A percentile compares a stretch with the other conserved stretches of the same genome.
Conservation (phyloP, 257 asterid genomes). For the Solanum dulcamara region DNA sequence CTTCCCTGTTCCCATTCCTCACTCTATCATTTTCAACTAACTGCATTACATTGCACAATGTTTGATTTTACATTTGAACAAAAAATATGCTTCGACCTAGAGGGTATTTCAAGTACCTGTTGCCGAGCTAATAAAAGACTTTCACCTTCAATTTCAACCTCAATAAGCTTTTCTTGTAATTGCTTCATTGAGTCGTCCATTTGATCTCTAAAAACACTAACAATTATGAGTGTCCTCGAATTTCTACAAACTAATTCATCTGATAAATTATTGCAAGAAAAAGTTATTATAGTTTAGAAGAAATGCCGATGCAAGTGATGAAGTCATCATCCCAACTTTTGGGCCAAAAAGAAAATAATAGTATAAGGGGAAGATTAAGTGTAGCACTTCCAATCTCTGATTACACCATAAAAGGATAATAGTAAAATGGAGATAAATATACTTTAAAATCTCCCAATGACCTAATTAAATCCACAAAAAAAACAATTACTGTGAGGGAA, state of each 20-base stretch:
- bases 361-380: not conserved
- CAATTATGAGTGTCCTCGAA: not conserved
- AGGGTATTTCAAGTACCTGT: slow-evolving; percentile 34
- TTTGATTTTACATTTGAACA: not conserved
- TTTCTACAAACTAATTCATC: not conserved
- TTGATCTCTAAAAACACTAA: not conserved
- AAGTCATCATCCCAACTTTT: not conserved
- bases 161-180: slow-evolving; percentile 39
- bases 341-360: not conserved
- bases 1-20: slow-evolving; percentile 85
- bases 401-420: not conserved
- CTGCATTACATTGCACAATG: slow-evolving; percentile 28
- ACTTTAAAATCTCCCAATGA: not conserved
- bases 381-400: not conserved
- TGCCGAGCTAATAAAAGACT: slow-evolving; percentile 62
- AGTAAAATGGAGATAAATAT: not conserved
- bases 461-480: not conserved
- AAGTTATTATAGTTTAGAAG: not conserved
- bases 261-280: not conserved
- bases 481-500: not conserved
- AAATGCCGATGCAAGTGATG: not conserved
- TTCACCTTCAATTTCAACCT: slow-evolving; percentile 79
- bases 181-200: slow-evolving; percentile 54
- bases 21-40: slow-evolving; percentile 67
- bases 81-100: not conserved